Evolutionary conservation across 2,329 filamentous ascomycete genomes (phyloP), one percentile per base, ranked within the genome.

Genomic region (Chrysoporthe cubensis): DNA sequence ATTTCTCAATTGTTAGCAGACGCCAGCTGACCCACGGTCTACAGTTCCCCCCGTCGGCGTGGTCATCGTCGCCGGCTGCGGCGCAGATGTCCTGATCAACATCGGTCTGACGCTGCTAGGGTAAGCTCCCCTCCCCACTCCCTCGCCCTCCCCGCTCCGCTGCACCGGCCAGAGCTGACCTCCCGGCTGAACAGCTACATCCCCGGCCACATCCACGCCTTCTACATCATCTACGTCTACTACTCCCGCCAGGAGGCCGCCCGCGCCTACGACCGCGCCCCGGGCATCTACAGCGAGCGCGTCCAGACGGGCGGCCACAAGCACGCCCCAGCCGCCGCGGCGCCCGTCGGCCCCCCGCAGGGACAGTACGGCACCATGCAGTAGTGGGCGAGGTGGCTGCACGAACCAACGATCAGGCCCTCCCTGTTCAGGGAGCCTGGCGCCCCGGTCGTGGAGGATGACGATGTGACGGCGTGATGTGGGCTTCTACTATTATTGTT

Each of bases 221-320:
- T 94, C 78, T 96, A 94, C 77, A 72, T 93, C 70, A 88, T 94
- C 79, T 96, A 94, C 77, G 83, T 96, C 70, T 97, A 94, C 81
- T 95, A 90, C 78, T 87, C 92, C 74, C 90, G 90, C 50, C 85
- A 84, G 64, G 89, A 92, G 72, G 86, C 89, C 76, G 84, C 85
- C 2, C 80, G 83, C 58, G 80, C 84, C 26, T 80, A 82, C 4
- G 75, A 79, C 9, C 84, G 83, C 2, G 90, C 90, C 1, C 88
- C 91, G 0, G 90, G 90, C 40, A 86, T 94, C 21, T 94, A 90
- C 77, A 91, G 88, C 73, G 85, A 91, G 46, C 86, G 87, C 46
- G 87, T 94, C n/a, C 90, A 93, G 80, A 87, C 82, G 4, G 91
- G 90, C n/a, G 90, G 89, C 71, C 84, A 88, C 62, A 87, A 88